Base-by-base conservation (phyloP, 192 early-diverging fungal species). In the Kickxella alabastrina region DNA sequence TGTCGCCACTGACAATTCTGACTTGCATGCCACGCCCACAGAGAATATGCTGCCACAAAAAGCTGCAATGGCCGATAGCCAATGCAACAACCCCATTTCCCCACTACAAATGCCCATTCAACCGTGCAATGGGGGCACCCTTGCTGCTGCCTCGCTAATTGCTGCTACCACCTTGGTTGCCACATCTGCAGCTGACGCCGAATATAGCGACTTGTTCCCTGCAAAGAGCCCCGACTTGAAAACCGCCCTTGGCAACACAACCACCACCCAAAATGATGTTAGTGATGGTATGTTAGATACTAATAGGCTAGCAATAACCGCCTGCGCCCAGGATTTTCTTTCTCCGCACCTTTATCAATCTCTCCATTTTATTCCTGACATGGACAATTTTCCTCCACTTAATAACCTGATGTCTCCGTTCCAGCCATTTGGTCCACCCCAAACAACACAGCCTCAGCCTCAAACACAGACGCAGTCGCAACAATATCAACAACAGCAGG, bases 1-100 rank as follows among this genome's bases (percentile, higher is more conserved):
- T 58, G 35, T 50, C 63, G 70, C 70, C 70, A 73, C 70, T 18
- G 45, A 14, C 70, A 73, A 45, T 73, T 47, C 58, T 58, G 62
- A 73, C 62, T 58, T 66, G 47, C 42, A 57, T 63, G 62, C 70
- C 70, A 73, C 56, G 58, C 29, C 58, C 37, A 41, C 47, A 41
- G 52, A 55, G 42, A 65, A 56, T 63, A 59, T 32, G 23, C 36
- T 63, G 37, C 48, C 51, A 25, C 35, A 39, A 35, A 28, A 23
- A 34, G 18, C 52, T 1, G 19, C 23, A 21, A 24, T 28, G n/a
- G 52, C 12, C 27, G 10, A 34, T 21, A 29, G 18, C 41, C 52
- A 49, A 23, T 34, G 25, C 32, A 22, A 26, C 17, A 17, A 47
- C 19, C 23, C 54, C 28, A 42, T 31, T 25, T 17, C 54, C 14